Conservation (phyloP, 1,284 basidiomycete species). For the Leccinum subrobustum region DNA sequence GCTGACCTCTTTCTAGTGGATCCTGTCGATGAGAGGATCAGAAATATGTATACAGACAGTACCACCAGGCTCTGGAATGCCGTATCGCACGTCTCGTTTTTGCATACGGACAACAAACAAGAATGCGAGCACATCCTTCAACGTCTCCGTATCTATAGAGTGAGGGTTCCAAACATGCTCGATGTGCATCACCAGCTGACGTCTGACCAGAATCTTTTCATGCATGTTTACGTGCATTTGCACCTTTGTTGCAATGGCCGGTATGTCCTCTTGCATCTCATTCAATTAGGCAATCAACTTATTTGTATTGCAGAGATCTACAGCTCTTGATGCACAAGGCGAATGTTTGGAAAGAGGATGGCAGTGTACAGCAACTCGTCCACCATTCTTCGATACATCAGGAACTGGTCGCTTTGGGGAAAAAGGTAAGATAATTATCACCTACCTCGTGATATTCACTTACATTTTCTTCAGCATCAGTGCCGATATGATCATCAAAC, state of each 20-base stretch:
- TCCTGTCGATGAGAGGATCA: constrained; percentile 11
- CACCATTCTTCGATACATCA: constrained; percentile 16
- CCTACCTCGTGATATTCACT: neutral
- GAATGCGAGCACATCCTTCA: constrained; percentile 15
- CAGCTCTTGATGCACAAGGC: constrained; percentile 6
- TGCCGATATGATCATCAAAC: constrained; percentile 9
- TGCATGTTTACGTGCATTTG: constrained; percentile 28
- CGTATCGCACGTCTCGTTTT: constrained; percentile 7
- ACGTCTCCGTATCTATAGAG: constrained; percentile 20
- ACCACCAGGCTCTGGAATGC: constrained; percentile 3
- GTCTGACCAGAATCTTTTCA: constrained; percentile 22
- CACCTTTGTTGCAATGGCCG: constrained; percentile 12
- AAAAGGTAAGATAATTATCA: constrained; percentile 6
- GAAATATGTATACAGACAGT: neutral
- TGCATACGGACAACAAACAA: neutral
- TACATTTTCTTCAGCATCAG: constrained; percentile 12
- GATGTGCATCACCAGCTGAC: constrained; percentile 7
- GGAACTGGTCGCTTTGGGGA: constrained; percentile 9
- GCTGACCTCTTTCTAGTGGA: constrained; percentile 13
- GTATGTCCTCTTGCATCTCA: constrained; percentile 1
- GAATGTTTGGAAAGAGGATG: constrained; percentile 15
- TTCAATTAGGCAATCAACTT: neutral
- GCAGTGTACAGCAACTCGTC: constrained; percentile 19
- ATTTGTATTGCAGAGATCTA: constrained; percentile 7
- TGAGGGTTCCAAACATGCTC: constrained; percentile 7